These are phyloP conservation scores for Pestalotiopsis sp. DNA, from an alignment of 2,329 filamentous ascomycete genomes.

Conservation along the genomic window DNA sequence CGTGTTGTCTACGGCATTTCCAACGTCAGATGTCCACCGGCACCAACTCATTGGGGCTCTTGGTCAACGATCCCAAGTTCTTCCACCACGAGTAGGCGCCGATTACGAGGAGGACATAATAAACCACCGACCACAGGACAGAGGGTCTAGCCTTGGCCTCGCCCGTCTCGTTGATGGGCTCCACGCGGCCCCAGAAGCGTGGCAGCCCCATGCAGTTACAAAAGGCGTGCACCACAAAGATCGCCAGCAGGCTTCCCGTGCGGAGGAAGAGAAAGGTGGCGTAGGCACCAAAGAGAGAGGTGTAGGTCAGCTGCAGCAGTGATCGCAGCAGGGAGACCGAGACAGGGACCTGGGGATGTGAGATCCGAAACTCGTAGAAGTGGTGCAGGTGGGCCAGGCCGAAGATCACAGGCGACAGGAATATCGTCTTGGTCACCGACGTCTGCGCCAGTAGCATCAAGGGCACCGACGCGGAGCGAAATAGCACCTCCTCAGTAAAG, in stretches of 20 bases:
- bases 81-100: constrained; percentile 75
- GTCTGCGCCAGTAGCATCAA: constrained; percentile 75
- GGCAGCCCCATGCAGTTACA: constrained; percentile 94
- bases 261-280: constrained; percentile 87
- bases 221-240: constrained; percentile 79
- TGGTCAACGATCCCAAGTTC: constrained; percentile 72
- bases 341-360: constrained; percentile 71
- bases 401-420: constrained; percentile 85
- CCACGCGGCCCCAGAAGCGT: constrained; percentile 78
- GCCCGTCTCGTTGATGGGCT: constrained; percentile 40
- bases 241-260: constrained; percentile 78
- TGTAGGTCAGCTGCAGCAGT: constrained; percentile 85
- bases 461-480: constrained; percentile 84
- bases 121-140: constrained; percentile 71
- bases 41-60: constrained; percentile 56
- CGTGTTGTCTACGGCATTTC: not conserved
- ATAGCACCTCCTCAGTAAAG: constrained; percentile 90
- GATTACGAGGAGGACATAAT: constrained; percentile 75
- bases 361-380: constrained; percentile 90
- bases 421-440: constrained; percentile 64
- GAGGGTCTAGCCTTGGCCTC: constrained; percentile 31
- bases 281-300: constrained; percentile 90
- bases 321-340: constrained; percentile 69
- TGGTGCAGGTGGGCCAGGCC: constrained; percentile 94
- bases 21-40: constrained; percentile 27